A percentile compares a stretch with the other conserved stretches of the same genome.
phyloP scores from a whole-genome alignment of 2,329 filamentous ascomycete genomes.

The Nigrograna mackinnonii region DNA sequence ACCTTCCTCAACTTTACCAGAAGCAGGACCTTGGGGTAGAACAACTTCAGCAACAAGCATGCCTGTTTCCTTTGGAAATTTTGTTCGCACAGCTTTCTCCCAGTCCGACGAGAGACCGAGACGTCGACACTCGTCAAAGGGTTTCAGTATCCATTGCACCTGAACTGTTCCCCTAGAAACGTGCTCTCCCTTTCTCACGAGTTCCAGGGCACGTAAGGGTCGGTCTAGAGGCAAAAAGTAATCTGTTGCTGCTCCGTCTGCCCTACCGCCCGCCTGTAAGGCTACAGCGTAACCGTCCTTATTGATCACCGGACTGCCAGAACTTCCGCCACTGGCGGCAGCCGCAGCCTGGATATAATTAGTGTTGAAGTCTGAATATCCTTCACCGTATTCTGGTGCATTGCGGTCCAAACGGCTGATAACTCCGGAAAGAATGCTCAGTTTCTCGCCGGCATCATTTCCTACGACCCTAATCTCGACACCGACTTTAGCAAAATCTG shows the following conservation, averaged over 20 bases:
- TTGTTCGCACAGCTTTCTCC: constrained; percentile 81
- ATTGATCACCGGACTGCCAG: constrained; percentile 97
- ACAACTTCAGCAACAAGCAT: constrained; percentile 97
- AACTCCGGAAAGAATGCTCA: constrained; percentile 95
- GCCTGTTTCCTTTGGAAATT: constrained; percentile 90
- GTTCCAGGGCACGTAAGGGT: constrained; percentile 82
- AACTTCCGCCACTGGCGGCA: constrained; percentile 94
- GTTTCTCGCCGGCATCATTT: constrained; percentile 97
- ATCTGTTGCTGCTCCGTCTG: constrained; percentile 94
- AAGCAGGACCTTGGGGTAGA: constrained; percentile 84
- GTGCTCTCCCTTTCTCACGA: constrained; percentile 74
- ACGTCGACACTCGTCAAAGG: constrained; percentile 94
- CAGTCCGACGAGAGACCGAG: constrained; percentile 82
- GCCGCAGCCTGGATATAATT: constrained; percentile 98
- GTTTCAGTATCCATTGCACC: constrained; percentile 94
- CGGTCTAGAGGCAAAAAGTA: constrained; percentile 96
- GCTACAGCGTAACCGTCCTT: constrained; percentile 91
- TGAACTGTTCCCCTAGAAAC: constrained; percentile 96
- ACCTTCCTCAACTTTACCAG: constrained; percentile 87
- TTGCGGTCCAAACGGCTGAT: constrained; percentile 96
- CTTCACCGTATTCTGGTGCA: constrained; percentile 95
- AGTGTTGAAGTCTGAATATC: constrained; percentile 95
- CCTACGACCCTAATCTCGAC: constrained; percentile 95
- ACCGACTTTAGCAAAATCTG: constrained; percentile 85
- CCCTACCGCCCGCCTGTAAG: constrained; percentile 89